Evolutionary conservation across 495 filamentous ascomycete genomes (phyloP).

Genomic region (Lophiotrema nucula): DNA sequence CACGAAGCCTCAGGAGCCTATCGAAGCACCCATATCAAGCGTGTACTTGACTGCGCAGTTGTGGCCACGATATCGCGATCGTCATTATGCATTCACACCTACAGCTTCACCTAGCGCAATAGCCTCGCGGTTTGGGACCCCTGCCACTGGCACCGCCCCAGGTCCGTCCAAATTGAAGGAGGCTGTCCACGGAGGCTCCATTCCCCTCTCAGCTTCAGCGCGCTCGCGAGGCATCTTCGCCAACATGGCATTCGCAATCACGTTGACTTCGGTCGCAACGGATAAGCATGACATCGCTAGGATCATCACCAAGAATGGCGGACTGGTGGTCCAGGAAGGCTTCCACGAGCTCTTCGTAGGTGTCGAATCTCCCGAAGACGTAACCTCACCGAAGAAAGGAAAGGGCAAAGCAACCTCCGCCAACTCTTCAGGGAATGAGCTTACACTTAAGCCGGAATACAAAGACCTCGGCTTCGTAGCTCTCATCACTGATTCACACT

Average conservation of each 20-base stretch:
- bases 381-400: not conserved
- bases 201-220: constrained; percentile 23
- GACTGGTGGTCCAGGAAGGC: constrained; percentile 66
- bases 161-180: constrained; percentile 10
- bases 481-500: constrained; percentile 82
- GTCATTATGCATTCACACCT: constrained; percentile 13
- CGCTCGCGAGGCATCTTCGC: constrained; percentile 53
- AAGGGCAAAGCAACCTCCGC: constrained; percentile 22
- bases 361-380: not conserved
- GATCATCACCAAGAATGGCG: constrained; percentile 63
- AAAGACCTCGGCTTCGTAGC: constrained; percentile 70
- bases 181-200: constrained; percentile 7
- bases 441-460: constrained; percentile 52
- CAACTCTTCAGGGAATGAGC: not conserved
- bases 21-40: constrained; percentile 36
- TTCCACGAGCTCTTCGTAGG: constrained; percentile 80
- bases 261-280: constrained; percentile 54
- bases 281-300: constrained; percentile 53
- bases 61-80: constrained; percentile 38
- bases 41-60: constrained; percentile 42
- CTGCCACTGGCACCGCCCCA: not conserved
- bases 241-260: constrained; percentile 79
- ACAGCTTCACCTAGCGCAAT: not conserved
- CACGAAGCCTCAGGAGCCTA: not conserved
- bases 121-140: not conserved